These are phyloP conservation scores for Tolypocladium endophyticum DNA, from an alignment of 2,329 filamentous ascomycete genomes.

Conservation along the genomic window DNA sequence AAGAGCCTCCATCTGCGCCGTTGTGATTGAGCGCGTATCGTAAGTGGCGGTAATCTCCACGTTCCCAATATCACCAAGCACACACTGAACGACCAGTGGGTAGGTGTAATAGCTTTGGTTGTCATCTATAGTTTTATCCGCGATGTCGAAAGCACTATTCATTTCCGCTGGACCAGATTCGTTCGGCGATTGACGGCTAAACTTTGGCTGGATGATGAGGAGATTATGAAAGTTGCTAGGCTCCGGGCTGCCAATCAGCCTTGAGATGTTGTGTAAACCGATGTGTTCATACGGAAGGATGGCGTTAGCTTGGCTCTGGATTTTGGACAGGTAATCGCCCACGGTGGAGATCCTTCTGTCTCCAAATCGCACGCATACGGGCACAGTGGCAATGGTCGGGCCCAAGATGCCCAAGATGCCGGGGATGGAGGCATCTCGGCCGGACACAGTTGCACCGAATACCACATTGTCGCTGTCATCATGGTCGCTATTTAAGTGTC, in stretches of 20 bases:
- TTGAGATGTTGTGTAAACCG: conserved; percentile 10
- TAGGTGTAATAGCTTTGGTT: conserved; percentile 1
- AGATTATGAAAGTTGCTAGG: not conserved
- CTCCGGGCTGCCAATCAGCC: not conserved
- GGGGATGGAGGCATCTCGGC: conserved; percentile 14
- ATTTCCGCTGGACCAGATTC: no score
- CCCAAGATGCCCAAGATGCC: conserved; percentile 16
- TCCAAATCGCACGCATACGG: conserved; percentile 11
- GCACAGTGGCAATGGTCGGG: conserved; percentile 20
- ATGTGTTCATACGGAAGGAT: conserved; percentile 10
- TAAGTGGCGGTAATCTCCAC: not conserved
- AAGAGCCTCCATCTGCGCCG: not conserved
- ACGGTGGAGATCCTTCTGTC: not conserved
- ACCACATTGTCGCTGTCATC: conserved; percentile 9
- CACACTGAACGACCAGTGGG: not conserved
- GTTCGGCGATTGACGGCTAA: not conserved
- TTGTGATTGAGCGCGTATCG: not conserved
- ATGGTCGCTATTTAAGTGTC: conserved; percentile 4
- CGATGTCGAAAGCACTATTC: not conserved
- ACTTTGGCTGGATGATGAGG: not conserved
- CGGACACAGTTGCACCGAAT: conserved; percentile 17
- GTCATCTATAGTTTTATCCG: not conserved
- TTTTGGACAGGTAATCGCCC: conserved; percentile 3
- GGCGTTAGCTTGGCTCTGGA: conserved; percentile 3
- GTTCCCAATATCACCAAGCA: not conserved